Percentiles rank a stretch among this genome's conserved stretches.
Conservation (phyloP, 345 rosid genomes). For the Eucalyptus urophylla region DNA sequence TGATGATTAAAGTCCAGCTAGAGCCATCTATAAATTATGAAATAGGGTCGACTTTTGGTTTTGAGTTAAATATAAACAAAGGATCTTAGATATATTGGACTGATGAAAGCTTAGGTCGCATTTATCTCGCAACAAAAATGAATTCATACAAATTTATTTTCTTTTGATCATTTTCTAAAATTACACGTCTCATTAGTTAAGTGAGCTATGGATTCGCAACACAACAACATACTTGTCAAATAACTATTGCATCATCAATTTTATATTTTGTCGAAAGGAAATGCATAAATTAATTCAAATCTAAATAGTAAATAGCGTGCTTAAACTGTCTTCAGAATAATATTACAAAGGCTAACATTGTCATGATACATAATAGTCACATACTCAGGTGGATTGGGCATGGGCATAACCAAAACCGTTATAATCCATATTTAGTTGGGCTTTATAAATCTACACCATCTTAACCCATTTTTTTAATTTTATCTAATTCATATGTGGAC, state of each 20-base stretch:
- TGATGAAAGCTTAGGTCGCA: background rate
- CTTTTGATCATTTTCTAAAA: background rate
- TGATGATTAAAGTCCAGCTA: background rate
- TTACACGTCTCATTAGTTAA: background rate
- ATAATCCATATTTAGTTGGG: background rate
- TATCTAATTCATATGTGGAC: background rate
- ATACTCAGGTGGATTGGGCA: background rate
- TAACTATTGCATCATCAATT: background rate
- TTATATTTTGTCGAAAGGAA: background rate
- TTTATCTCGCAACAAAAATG: background rate
- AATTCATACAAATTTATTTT: background rate
- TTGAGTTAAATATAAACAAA: background rate
- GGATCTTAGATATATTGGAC: background rate
- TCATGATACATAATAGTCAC: background rate
- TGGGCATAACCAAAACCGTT: background rate
- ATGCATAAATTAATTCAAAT: background rate
- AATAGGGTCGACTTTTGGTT: background rate
- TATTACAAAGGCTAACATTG: background rate
- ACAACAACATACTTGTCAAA: background rate
- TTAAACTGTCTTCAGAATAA: background rate
- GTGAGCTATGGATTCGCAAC: background rate
- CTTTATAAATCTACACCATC: background rate
- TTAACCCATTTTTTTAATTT: background rate
- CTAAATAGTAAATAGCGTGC: background rate
- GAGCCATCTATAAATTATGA: background rate